These are phyloP conservation scores for Elsinoe necatrix DNA, from an alignment of 2,329 filamentous ascomycete species.

Conservation along the genomic window DNA sequence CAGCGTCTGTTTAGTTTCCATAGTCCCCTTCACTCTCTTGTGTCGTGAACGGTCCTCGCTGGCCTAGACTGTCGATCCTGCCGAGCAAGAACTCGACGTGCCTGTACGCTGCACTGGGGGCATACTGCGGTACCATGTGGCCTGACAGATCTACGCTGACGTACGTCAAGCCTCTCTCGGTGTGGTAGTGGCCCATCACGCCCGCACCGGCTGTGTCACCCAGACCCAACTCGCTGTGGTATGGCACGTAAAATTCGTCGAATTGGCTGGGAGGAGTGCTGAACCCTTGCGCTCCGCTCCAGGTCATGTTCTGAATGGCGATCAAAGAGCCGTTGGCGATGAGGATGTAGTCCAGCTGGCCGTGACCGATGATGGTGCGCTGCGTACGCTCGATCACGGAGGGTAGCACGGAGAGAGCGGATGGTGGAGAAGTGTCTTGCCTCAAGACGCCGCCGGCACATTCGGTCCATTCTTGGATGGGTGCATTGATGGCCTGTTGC, in stretches of 20 bases:
- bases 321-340: conserved; percentile 61
- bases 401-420: conserved; percentile 53
- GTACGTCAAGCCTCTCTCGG: conserved; percentile 68
- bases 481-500: conserved; percentile 59
- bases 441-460: conserved; percentile 45
- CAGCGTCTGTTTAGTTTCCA: conserved; percentile 20
- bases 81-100: conserved; percentile 70
- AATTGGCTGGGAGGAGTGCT: conserved; percentile 43
- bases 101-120: conserved; percentile 58
- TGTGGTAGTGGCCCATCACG: conserved; percentile 60
- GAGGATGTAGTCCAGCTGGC: conserved; percentile 59
- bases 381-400: conserved; percentile 64
- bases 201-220: conserved; percentile 52
- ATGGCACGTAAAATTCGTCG: conserved; percentile 62
- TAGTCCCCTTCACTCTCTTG: conserved; percentile 26
- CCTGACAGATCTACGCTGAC: conserved; percentile 56
- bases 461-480: conserved; percentile 47
- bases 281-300: conserved; percentile 64
- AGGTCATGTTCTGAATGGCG: conserved; percentile 74
- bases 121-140: conserved; percentile 61
- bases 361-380: conserved; percentile 67
- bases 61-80: conserved; percentile 50
- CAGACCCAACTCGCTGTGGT: conserved; percentile 42
- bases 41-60: conserved; percentile 30
- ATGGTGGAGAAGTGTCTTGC: conserved; percentile 47